phyloP scores from a whole-genome alignment of 1,284 basidiomycete genomes.

The Irpex sp. region DNA sequence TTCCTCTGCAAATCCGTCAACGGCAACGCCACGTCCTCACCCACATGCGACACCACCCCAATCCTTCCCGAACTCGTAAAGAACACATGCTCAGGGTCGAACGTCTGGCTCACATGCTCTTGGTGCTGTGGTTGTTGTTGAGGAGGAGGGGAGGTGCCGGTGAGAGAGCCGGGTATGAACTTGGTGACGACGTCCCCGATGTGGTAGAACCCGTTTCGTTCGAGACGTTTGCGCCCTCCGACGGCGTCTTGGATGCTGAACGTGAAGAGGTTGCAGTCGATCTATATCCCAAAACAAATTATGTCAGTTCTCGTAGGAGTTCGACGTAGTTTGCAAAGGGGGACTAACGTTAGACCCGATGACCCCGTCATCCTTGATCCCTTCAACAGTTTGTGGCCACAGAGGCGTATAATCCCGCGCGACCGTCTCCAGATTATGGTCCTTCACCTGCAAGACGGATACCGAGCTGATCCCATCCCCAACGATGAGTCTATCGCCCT shows the following conservation, averaged over 20 bases:
- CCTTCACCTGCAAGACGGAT: slow-evolving; percentile 55
- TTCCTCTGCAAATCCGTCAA: slow-evolving; percentile 78
- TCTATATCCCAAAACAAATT: slow-evolving; percentile 32
- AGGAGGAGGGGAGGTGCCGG: slow-evolving; percentile 2
- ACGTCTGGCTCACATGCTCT: slow-evolving; percentile 12
- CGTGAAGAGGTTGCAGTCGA: slow-evolving; percentile 72
- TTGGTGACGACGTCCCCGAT: slow-evolving; percentile 69
- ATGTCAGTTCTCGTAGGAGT: background rate
- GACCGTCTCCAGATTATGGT: slow-evolving; percentile 46
- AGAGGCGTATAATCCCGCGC: slow-evolving; percentile 77
- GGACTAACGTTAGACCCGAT: slow-evolving; percentile 68
- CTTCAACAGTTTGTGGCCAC: slow-evolving; percentile 60
- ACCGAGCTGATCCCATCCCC: slow-evolving; percentile 85
- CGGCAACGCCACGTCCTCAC: slow-evolving; percentile 50
- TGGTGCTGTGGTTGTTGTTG: slow-evolving; percentile 8
- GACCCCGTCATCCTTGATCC: slow-evolving; percentile 49
- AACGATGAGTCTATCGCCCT: slow-evolving; percentile 48
- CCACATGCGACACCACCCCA: slow-evolving; percentile 69
- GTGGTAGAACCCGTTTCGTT: slow-evolving; percentile 60
- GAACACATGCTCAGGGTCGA: slow-evolving; percentile 65
- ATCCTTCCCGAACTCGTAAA: slow-evolving; percentile 80
- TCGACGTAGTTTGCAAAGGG: background rate
- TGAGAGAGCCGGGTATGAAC: slow-evolving; percentile 52
- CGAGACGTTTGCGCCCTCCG: slow-evolving; percentile 36
- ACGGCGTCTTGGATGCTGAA: slow-evolving; percentile 46